phyloP scores from a whole-genome alignment of 2,329 filamentous ascomycete genomes.

The Botryotinia convoluta region DNA sequence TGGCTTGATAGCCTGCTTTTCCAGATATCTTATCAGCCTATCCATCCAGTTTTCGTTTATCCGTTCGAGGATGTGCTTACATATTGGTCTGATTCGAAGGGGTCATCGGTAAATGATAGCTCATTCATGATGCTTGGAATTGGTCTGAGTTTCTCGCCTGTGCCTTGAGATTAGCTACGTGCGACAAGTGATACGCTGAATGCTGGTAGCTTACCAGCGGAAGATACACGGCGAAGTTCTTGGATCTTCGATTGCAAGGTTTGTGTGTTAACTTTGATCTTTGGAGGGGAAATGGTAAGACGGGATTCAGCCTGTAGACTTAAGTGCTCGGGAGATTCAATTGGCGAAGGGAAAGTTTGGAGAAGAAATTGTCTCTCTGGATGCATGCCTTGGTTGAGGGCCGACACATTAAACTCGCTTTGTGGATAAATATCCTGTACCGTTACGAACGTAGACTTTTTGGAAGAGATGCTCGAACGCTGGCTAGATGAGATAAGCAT shows the following conservation, averaged over 20 bases:
- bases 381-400: neutral
- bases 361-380: neutral
- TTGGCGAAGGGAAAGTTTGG: neutral
- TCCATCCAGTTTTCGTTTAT: neutral
- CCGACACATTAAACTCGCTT: neutral
- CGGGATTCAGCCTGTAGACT: neutral
- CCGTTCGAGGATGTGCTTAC: neutral
- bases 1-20: neutral
- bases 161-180: neutral
- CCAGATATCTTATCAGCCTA: neutral
- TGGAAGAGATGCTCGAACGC: neutral
- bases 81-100: neutral
- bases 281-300: neutral
- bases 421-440: neutral
- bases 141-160: neutral
- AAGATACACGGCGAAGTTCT: neutral
- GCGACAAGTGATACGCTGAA: neutral
- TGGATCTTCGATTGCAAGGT: neutral
- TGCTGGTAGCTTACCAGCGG: neutral
- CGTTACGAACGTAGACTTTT: neutral
- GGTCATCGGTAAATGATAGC: neutral
- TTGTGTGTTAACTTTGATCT: neutral
- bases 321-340: neutral
- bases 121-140: conserved; percentile 9
- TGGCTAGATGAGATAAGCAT: neutral